These are phyloP conservation scores for Astragalus glycyphyllos DNA, from an alignment of 306 rosid genomes.

Conservation along the genomic window DNA sequence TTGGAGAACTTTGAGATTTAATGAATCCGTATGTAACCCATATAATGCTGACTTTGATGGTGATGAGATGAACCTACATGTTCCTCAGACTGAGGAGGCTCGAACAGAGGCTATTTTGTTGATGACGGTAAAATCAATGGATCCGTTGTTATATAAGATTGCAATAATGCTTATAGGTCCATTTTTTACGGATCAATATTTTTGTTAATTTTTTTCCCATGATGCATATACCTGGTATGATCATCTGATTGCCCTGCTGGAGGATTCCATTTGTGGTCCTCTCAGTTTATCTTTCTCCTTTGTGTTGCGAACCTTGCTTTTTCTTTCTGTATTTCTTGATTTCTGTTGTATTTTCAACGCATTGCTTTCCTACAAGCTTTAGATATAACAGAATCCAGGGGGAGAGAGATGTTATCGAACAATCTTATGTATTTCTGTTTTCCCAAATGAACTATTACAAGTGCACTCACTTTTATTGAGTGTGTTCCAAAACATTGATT, in stretches of 20 bases:
- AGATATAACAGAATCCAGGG: no score
- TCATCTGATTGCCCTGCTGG: conserved; percentile 2
- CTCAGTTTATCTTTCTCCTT: background rate
- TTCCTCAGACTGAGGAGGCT: conserved; percentile 98
- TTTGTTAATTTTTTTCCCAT: background rate
- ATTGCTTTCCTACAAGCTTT: no score
- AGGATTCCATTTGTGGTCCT: conserved; percentile 4
- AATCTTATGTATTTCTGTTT: no score
- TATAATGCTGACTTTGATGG: conserved; percentile 99
- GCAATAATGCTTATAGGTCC: conserved; percentile 18
- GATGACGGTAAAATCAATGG: conserved; percentile 80
- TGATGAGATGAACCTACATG: conserved; percentile 97
- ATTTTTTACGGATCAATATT: background rate
- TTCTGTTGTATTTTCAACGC: no score
- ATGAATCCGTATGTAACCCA: conserved; percentile 97
- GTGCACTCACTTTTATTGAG: no score
- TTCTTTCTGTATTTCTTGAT: no score
- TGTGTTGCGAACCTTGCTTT: no score
- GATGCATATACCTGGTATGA: conserved; percentile 4
- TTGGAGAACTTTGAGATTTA: conserved; percentile 97
- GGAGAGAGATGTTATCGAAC: no score
- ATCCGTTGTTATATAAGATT: conserved; percentile 40
- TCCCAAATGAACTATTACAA: no score
- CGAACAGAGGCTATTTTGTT: conserved; percentile 93
- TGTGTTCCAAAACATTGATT: no score